These are phyloP conservation scores for Erodium chrysanthum DNA, from an alignment of 441 rosid species.

Conservation along the genomic window DNA sequence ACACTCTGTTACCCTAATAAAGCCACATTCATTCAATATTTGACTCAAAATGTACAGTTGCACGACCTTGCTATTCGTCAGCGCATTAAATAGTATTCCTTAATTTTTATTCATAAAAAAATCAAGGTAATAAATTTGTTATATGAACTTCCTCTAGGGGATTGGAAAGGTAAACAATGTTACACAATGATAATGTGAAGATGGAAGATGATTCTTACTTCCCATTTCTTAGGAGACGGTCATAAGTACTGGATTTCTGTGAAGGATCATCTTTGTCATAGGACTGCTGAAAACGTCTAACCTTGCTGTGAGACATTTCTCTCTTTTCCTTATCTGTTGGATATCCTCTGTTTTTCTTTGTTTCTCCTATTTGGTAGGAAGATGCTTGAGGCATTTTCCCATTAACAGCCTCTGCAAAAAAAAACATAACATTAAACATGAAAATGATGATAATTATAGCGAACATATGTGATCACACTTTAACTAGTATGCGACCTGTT, in stretches of 20 bases:
- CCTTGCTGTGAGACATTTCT: constrained; percentile 27
- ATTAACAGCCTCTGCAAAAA: constrained; percentile 33
- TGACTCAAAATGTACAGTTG: constrained; percentile 13
- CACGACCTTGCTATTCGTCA: not conserved
- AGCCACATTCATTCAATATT: constrained; percentile 15
- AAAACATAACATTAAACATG: constrained; percentile 9
- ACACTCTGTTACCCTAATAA: constrained; percentile 52
- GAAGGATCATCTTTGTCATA: constrained; percentile 28
- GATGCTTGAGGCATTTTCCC: constrained; percentile 27
- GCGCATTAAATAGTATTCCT: not conserved
- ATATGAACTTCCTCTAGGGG: not conserved
- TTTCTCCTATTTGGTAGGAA: constrained; percentile 26
- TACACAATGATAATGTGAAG: constrained; percentile 18
- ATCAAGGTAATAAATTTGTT: not conserved
- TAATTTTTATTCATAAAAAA: not conserved
- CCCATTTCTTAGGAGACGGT: constrained; percentile 50
- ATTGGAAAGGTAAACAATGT: constrained; percentile 13
- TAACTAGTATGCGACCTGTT: constrained; percentile 37
- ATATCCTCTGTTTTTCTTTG: constrained; percentile 26
- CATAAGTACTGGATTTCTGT: constrained; percentile 34
- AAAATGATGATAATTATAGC: not conserved
- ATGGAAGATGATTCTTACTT: constrained; percentile 36
- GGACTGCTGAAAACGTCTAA: constrained; percentile 27
- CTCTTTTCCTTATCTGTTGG: constrained; percentile 27
- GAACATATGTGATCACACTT: constrained; percentile 10